Evolutionary conservation across 148 eudicot species (phyloP), one percentile per base, ranked within the genome.

Genomic region (Cornus suecica): DNA sequence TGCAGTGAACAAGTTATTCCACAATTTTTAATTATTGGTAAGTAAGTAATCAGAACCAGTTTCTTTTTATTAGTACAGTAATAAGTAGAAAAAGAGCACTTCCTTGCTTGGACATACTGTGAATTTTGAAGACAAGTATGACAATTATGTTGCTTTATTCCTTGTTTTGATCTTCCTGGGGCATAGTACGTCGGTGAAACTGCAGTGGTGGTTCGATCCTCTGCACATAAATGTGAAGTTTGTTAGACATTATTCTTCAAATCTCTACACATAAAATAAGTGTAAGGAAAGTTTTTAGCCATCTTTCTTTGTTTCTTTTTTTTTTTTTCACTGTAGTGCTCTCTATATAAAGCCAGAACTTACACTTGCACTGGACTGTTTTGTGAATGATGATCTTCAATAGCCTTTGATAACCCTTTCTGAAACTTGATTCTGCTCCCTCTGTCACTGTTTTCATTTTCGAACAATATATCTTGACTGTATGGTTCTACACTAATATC

Each of bases 401-500:
- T 24, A 48, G 73, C 64, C 26, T 64, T 70, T 26, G 48, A 41
- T 26, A 69, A 70, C 48, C 74, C 74, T 77, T 70, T 77, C 34
- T 31, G 74, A 18, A 70, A 70, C 54, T 27, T 77, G 10, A 61
- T 25, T 29, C 63, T 70, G 20, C 70, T 71, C 11, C 45, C 63
- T 76, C 78, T 54, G 60, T 76, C 68, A 27, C 28, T 52, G 10
- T 77, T 23, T 48, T 45, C 65, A n/a, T 32, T 70, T 27, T 77
- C 65, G 22, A 70, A 77, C 28, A 77, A 45, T 77, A 77, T 70
- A 77, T 77, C 75, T 71, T 66, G 67, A 77, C 80, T 70, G 70
- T 77, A 77, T 63, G 75, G 80, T 51, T 77, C 80, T 45, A 65
- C 75, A 51, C 80, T 77, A 22, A 70, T 70, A 77, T 77, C 80